Evolutionary conservation across 148 eudicot species (phyloP).

Genomic region (Fagopyrum homotropicum): DNA sequence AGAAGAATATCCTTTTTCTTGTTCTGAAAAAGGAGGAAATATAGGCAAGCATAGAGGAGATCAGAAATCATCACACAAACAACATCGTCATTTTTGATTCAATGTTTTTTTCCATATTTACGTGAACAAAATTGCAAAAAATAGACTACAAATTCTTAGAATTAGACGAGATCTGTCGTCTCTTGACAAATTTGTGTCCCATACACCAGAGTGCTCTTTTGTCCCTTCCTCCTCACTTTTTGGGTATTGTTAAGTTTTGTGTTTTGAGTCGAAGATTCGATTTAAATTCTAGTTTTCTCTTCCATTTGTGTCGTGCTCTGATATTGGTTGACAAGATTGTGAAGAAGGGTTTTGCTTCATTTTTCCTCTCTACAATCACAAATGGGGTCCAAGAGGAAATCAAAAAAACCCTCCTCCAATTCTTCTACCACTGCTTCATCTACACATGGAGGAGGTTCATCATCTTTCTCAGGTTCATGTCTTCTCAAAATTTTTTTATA

Average conservation of each 20-base stretch:
- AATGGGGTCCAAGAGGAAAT: slow-evolving; percentile 36
- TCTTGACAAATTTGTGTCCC: slow-evolving; percentile 1
- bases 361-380: neutral
- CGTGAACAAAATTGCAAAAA: neutral
- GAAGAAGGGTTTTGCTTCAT: neutral
- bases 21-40: no score
- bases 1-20: no score
- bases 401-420: slow-evolving; percentile 18
- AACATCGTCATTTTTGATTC: neutral
- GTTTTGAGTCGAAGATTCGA: neutral
- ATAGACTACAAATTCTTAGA: neutral
- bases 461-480: slow-evolving; percentile 22
- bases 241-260: neutral
- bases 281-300: neutral
- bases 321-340: neutral
- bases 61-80: neutral
- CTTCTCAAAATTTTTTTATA: neutral
- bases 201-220: slow-evolving; percentile 6
- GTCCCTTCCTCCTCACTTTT: neutral
- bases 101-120: neutral
- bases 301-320: neutral
- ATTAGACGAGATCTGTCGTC: neutral
- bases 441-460: slow-evolving; percentile 17
- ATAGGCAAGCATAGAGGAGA: no score
- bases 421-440: slow-evolving; percentile 19